A percentile compares a stretch with the other conserved stretches of the same genome.
These are phyloP conservation scores for Aspergillus pseudotamarii DNA, from an alignment of 2,329 filamentous ascomycete species.

Conservation along the genomic window DNA sequence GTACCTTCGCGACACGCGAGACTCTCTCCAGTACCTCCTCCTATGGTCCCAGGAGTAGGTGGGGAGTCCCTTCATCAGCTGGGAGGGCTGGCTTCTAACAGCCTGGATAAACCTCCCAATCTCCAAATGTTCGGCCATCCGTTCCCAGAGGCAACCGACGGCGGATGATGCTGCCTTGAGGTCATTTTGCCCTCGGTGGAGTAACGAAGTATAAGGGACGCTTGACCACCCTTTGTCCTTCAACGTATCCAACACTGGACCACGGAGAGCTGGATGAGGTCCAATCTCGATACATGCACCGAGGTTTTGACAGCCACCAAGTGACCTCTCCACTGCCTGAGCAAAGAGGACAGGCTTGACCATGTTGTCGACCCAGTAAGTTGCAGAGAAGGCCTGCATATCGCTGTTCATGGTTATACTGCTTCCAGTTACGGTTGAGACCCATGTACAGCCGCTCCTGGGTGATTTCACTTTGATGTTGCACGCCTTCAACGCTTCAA, in stretches of 20 bases:
- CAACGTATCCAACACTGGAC: not conserved
- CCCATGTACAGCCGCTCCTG: not conserved
- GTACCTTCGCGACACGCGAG: not conserved
- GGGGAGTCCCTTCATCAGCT: not conserved
- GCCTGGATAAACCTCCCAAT: not conserved
- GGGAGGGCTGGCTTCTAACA: not conserved
- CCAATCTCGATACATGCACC: conserved; percentile 2
- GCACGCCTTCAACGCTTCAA: not conserved
- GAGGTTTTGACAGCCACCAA: not conserved
- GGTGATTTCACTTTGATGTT: not conserved
- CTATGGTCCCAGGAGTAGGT: conserved; percentile 5
- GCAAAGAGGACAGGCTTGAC: conserved; percentile 7
- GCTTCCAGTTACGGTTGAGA: not conserved
- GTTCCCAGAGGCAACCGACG: not conserved
- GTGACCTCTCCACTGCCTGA: not conserved
- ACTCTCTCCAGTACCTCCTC: not conserved
- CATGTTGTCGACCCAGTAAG: conserved; percentile 12
- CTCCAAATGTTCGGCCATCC: not conserved
- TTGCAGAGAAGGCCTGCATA: not conserved
- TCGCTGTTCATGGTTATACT: not conserved
- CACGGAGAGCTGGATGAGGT: conserved; percentile 7
- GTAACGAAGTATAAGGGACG: not conserved
- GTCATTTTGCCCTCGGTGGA: conserved; percentile 1
- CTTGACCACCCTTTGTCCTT: not conserved
- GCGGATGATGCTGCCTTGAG: not conserved